These are phyloP conservation scores for Barnettozyma sucrosica DNA, from an alignment of 805 yeast species.

Conservation along the genomic window DNA sequence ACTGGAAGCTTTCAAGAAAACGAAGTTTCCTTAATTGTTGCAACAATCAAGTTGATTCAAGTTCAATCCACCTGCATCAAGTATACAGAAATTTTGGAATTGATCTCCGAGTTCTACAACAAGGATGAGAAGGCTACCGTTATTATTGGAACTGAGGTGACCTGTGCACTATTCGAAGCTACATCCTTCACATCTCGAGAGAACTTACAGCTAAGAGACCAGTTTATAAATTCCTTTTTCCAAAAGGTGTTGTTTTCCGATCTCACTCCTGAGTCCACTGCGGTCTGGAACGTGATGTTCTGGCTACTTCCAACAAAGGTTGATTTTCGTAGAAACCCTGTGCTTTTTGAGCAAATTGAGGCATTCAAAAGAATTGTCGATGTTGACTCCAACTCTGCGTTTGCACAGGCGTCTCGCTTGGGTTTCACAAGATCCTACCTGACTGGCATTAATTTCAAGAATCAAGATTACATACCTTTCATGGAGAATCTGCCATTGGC, in stretches of 20 bases:
- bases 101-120: slow-evolving; percentile 47
- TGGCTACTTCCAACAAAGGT: slow-evolving; percentile 69
- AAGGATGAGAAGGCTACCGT: slow-evolving; percentile 71
- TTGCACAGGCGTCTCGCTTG: slow-evolving; percentile 57
- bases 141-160: slow-evolving; percentile 65
- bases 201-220: slow-evolving; percentile 36
- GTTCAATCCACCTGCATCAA: slow-evolving; percentile 38
- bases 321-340: slow-evolving; percentile 62
- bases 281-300: slow-evolving; percentile 69
- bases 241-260: slow-evolving; percentile 44
- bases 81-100: slow-evolving; percentile 46
- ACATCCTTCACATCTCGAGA: slow-evolving; percentile 37
- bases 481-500: slow-evolving; percentile 39
- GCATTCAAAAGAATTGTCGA: slow-evolving; percentile 39
- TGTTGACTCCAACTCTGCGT: slow-evolving; percentile 51
- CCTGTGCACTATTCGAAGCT: slow-evolving; percentile 55
- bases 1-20: slow-evolving; percentile 60
- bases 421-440: slow-evolving; percentile 47
- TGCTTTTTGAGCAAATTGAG: slow-evolving; percentile 39
- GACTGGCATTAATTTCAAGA: slow-evolving; percentile 48
- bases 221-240: slow-evolving; percentile 40
- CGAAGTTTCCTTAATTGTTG: slow-evolving; percentile 52
- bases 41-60: slow-evolving; percentile 44
- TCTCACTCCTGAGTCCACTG: slow-evolving; percentile 65
- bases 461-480: slow-evolving; percentile 41